Base-by-base conservation (phyloP, 164 flowering plant genomes). In the Macadamia integrifolia region DNA sequence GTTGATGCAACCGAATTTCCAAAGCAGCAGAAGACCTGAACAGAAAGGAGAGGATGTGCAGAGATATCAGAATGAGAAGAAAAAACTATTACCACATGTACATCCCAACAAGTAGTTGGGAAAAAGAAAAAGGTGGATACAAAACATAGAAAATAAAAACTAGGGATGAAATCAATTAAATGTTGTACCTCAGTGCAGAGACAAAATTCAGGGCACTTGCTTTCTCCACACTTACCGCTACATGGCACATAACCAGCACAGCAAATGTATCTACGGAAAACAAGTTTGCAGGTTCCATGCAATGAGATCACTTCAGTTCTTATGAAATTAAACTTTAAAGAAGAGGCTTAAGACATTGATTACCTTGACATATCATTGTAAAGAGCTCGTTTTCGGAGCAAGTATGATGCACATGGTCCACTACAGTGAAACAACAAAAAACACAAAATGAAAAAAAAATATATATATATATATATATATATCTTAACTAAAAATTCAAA, bases 341-440 rank as follows among this genome's bases (percentile, higher is more conserved):
- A 28, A 50, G 9, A 12, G 3, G 30, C 11, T 35, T 12, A 61
- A 56, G 66, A 8, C 46, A 55, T 40, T 60, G 13, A 48, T 71
- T 84, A 93, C 98, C 97, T 89, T 57, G 93, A 82, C 98, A 93
- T 93, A 72, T 93, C 96, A 82, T 88, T 81, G 69, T 93, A 90
- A 60, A 93, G 85, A 56, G 98, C 98, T 78, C 98, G 80, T 75
- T 88, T 93, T 31, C 98, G 90, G 30, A 93, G 93, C 85, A 93
- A 50, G 82, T 93, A 93, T 43, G 98, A 93, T 17, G 69, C 93
- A 82, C 98, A 93, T 46, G 98, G 98, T 14, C 74, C 95, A 86
- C 96, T 89, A 63, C 69, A 80, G 65, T 9, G 58, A 63, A 68
- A 53, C n/a, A 61, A 61, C 43, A 64, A 52, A 66, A 15, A 1